Base-by-base conservation (phyloP, 202 grass and related monocot species). In the Saccharum hybrid region DNA sequence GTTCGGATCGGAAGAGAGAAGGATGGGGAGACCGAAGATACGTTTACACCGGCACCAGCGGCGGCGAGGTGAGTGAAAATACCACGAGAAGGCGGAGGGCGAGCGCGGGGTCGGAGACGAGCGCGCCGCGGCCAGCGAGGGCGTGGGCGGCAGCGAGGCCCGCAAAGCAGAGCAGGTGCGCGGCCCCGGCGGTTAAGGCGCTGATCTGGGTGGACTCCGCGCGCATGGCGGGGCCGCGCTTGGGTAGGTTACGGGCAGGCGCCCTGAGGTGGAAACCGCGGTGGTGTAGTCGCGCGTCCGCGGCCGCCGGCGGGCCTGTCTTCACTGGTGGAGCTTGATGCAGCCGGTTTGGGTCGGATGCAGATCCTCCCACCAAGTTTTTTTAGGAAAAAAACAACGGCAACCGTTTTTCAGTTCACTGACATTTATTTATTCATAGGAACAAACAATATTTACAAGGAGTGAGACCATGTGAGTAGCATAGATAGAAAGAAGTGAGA, bases 41-140 rank as follows among this genome's bases (percentile, higher is more conserved):
- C 9, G 21, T 38, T 38, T 67, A 68, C 34, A 3, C 64, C 64
- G 5, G 19, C 7, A 10, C 38, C 40, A 4, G 21, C 5, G 22
- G 64, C 66, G n/a, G 26, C 10, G 3, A 43, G 6, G 60, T 6
- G 46, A 37, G 7, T 22, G 36, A 11, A 30, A 43, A 6, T 85
- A 99, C 96, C 70, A 91, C 82, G 71, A 96, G 84, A 79, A 92
- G 79, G 18, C 87, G 79, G 51, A 99, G 93, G 14, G 93, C 66
- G 66, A 15, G 78, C 23, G 79, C 72, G 16, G 93, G 91, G 42
- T 94, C 19, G 71, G 91, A 77, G 57, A 96, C 31, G 72, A 96
- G 91, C 14, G 22, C 72, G 81, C 77, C 67, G 21, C 40, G 36
- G 72, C 80, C 83, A 7, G 89, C 72, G 26, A 91, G 33, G 10